These are phyloP conservation scores for Exophiala sp. DNA, from an alignment of 2,329 filamentous ascomycete genomes.

Conservation along the genomic window DNA sequence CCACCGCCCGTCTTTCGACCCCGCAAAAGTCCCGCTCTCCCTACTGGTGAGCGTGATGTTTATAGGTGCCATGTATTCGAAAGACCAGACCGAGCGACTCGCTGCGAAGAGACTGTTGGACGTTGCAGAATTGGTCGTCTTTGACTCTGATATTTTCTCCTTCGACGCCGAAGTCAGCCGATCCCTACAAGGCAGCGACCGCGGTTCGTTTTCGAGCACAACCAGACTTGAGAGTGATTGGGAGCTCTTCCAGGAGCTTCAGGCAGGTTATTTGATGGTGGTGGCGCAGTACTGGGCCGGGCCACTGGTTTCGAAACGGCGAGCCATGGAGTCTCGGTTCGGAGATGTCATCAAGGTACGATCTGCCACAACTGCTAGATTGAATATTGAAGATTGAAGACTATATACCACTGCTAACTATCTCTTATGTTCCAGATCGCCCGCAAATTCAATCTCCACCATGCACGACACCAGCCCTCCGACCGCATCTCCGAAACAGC, in stretches of 20 bases:
- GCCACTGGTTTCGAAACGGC: conserved; percentile 35
- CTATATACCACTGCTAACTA: too few relatives aligned
- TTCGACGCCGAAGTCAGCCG: conserved; percentile 37
- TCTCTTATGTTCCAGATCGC: conserved; percentile 30
- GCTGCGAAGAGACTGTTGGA: conserved; percentile 40
- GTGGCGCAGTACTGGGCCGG: conserved; percentile 44
- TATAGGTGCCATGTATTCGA: conserved; percentile 44
- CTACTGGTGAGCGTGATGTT: conserved; percentile 40
- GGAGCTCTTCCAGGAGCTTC: conserved; percentile 38
- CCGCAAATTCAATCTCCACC: conserved; percentile 37
- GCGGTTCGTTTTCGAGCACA: conserved; percentile 6
- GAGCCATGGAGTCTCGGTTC: conserved; percentile 42
- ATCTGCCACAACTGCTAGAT: not conserved
- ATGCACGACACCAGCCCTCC: conserved; percentile 35
- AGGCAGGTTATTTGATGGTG: conserved; percentile 40
- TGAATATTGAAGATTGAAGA: not conserved
- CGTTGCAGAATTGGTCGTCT: conserved; percentile 41
- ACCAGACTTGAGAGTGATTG: conserved; percentile 30
- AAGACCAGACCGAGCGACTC: conserved; percentile 35
- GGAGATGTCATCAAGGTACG: conserved; percentile 39
- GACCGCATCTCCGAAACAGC: conserved; percentile 36
- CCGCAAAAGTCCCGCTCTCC: conserved; percentile 34
- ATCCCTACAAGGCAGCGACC: conserved; percentile 30
- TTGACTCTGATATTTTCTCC: conserved; percentile 40
- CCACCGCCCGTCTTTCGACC: conserved; percentile 40